Conservation (phyloP, 2,329 filamentous ascomycete genomes). For the Fusarium liriodendri region DNA sequence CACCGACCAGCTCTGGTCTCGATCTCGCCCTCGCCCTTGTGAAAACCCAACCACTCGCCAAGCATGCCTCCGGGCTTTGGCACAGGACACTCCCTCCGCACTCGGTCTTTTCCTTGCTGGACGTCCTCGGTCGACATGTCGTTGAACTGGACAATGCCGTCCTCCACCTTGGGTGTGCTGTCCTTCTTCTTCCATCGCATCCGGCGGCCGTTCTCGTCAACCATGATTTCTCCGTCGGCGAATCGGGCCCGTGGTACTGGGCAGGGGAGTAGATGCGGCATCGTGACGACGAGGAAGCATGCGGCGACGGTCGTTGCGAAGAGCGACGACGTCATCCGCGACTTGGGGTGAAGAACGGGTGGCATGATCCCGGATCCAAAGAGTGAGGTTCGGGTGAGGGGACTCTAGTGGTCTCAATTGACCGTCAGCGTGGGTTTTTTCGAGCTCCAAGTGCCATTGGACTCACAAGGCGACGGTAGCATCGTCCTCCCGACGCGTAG, state of each 20-base stretch:
- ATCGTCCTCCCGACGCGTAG: constrained; percentile 39
- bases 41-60: constrained; percentile 80
- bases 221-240: constrained; percentile 73
- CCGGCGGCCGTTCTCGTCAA: constrained; percentile 59
- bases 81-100: constrained; percentile 84
- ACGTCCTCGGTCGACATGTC: constrained; percentile 52
- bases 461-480: constrained; percentile 41
- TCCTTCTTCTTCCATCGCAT: constrained; percentile 57
- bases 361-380: constrained; percentile 68
- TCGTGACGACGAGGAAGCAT: constrained; percentile 90
- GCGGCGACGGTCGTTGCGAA: constrained; percentile 93
- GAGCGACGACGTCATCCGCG: constrained; percentile 90
- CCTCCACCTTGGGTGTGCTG: constrained; percentile 52
- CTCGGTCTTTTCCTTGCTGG: constrained; percentile 51
- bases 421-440: constrained; percentile 30
- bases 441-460: constrained; percentile 33
- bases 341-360: constrained; percentile 92
- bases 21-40: constrained; percentile 48
- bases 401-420: constrained; percentile 45
- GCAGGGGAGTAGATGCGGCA: constrained; percentile 92
- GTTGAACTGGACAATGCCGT: constrained; percentile 62
- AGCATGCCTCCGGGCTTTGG: constrained; percentile 88
- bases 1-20: constrained; percentile 39
- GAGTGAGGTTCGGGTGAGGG: constrained; percentile 19
- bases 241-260: constrained; percentile 82